Conservation (phyloP, 345 rosid species). For the Salix arbutifolia region DNA sequence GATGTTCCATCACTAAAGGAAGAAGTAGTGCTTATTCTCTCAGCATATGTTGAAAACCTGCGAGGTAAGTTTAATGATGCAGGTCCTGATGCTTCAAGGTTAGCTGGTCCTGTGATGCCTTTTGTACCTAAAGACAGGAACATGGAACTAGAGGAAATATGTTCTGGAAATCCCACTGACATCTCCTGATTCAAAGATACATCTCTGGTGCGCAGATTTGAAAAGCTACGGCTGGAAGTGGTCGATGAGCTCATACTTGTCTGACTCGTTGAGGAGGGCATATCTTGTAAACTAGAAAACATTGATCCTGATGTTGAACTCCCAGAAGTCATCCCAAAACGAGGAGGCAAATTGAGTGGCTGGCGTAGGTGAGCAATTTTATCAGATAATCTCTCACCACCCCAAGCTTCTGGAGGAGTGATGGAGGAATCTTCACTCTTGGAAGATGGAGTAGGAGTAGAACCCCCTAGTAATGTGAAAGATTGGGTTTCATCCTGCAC, state of each 20-base stretch:
- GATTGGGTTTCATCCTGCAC: slow-evolving; percentile 61
- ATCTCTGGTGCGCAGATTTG: slow-evolving; percentile 52
- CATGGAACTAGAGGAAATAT: slow-evolving; percentile 49
- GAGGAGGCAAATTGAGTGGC: slow-evolving; percentile 53
- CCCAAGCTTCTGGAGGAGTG: slow-evolving; percentile 99
- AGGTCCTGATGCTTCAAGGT: slow-evolving; percentile 48
- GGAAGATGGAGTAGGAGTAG: slow-evolving; percentile 63
- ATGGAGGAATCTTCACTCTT: slow-evolving; percentile 69
- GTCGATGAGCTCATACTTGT: slow-evolving; percentile 39
- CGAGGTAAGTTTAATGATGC: slow-evolving; percentile 54
- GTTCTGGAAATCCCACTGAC: slow-evolving; percentile 50
- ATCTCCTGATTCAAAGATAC: slow-evolving; percentile 43
- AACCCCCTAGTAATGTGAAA: slow-evolving; percentile 34
- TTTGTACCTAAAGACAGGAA: slow-evolving; percentile 40
- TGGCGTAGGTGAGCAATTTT: slow-evolving; percentile 51
- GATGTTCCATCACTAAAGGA: slow-evolving; percentile 66
- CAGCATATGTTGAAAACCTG: slow-evolving; percentile 67
- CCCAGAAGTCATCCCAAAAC: slow-evolving; percentile 49
- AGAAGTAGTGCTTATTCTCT: slow-evolving; percentile 81
- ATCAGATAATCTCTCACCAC: slow-evolving; percentile 82
- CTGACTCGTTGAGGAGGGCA: slow-evolving; percentile 50
- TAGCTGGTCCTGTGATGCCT: slow-evolving; percentile 41
- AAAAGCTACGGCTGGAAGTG: slow-evolving; percentile 33
- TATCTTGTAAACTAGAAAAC: slow-evolving; percentile 65
- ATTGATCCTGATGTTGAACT: slow-evolving; percentile 57